Conservation (phyloP, 73 alveolate species). For the Uronychia setigera region DNA sequence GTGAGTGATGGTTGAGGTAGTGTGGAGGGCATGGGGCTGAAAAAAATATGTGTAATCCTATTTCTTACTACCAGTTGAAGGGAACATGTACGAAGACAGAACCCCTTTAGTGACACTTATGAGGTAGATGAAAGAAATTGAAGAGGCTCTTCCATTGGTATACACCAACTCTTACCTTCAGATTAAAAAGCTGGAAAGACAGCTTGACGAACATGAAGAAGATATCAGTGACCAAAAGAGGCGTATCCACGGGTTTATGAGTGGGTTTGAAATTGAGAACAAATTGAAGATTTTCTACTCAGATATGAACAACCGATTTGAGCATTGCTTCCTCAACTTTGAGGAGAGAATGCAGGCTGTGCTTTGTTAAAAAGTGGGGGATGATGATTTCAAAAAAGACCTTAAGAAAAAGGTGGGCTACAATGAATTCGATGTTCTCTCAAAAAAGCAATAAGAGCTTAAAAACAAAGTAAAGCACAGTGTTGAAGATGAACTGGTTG, state of each 20-base stretch:
- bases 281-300: neutral
- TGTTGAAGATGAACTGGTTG: neutral
- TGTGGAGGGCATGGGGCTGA: too few relatives aligned
- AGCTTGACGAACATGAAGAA: neutral
- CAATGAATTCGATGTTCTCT: neutral
- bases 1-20: too few relatives aligned
- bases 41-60: too few relatives aligned
- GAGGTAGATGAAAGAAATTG: too few relatives aligned
- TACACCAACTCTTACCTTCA: too few relatives aligned
- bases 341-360: neutral
- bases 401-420: neutral
- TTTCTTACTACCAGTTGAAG: too few relatives aligned
- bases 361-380: neutral
- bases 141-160: too few relatives aligned
- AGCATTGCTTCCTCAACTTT: neutral
- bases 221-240: neutral
- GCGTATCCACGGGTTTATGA: neutral
- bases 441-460: neutral
- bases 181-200: neutral
- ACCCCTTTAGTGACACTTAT: too few relatives aligned
- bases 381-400: neutral
- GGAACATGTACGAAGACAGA: too few relatives aligned
- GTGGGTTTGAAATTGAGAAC: neutral
- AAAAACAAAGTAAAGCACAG: neutral
- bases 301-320: neutral